These are phyloP conservation scores for Psilocybe sp. DNA, from an alignment of 768 basidiomycete genomes.

Conservation along the genomic window DNA sequence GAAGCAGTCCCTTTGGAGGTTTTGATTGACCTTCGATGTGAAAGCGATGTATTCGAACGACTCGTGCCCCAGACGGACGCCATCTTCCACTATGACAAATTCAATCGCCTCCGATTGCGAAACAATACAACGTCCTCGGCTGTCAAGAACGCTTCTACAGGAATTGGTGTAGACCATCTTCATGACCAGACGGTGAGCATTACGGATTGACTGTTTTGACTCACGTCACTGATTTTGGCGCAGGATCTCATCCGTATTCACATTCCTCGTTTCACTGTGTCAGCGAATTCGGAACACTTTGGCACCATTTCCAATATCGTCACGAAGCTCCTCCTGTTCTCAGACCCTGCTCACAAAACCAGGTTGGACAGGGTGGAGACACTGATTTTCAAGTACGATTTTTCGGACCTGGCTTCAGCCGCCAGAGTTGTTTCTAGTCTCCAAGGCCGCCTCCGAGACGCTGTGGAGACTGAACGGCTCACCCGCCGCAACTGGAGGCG, in stretches of 20 bases:
- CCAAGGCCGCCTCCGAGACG: slow-evolving; percentile 69
- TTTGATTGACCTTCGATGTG: slow-evolving; percentile 79
- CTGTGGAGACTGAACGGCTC: slow-evolving; percentile 47
- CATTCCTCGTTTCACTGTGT: slow-evolving; percentile 84
- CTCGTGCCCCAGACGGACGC: slow-evolving; percentile 88
- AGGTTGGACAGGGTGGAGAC: slow-evolving; percentile 78
- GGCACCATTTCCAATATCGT: slow-evolving; percentile 83
- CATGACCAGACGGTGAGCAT: slow-evolving; percentile 31
- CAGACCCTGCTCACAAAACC: slow-evolving; percentile 79
- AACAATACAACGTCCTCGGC: slow-evolving; percentile 58
- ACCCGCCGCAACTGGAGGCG: slow-evolving; percentile 36
- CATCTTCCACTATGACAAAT: slow-evolving; percentile 87
- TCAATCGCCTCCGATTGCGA: slow-evolving; percentile 85
- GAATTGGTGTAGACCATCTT: slow-evolving; percentile 24
- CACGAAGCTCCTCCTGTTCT: slow-evolving; percentile 84
- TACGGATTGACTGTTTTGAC: background rate
- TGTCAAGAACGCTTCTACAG: slow-evolving; percentile 28
- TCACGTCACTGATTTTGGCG: background rate
- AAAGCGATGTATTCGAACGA: slow-evolving; percentile 81
- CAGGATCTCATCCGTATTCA: slow-evolving; percentile 82
- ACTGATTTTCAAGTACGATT: slow-evolving; percentile 85
- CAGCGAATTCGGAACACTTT: slow-evolving; percentile 81
- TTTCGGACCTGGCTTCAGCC: slow-evolving; percentile 71
- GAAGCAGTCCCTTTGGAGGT: slow-evolving; percentile 86
- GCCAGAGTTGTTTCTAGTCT: slow-evolving; percentile 68